Percentiles rank a stretch among this genome's conserved stretches.
Conservation (phyloP, 2,329 filamentous ascomycete genomes). For the Scedosporium apiospermum region DNA sequence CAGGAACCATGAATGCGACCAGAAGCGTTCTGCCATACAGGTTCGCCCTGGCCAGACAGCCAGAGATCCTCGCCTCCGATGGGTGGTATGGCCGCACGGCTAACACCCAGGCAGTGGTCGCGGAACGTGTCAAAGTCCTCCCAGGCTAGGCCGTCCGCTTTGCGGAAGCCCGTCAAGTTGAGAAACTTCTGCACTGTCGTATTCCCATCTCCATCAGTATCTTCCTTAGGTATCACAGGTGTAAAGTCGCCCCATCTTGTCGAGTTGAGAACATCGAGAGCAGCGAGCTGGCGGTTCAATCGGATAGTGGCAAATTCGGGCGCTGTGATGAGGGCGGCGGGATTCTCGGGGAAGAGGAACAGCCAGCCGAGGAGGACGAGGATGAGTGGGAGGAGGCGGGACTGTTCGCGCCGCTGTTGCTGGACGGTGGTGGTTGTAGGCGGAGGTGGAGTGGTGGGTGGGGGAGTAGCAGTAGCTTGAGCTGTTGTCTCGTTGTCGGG, state of each 20-base stretch:
- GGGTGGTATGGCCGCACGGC: constrained; percentile 38
- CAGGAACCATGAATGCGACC: constrained; percentile 70
- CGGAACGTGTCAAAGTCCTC: constrained; percentile 58
- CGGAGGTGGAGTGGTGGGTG: neutral
- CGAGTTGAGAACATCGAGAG: constrained; percentile 43
- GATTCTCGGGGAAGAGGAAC: constrained; percentile 26
- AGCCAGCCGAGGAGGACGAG: constrained; percentile 35
- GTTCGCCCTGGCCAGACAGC: constrained; percentile 26
- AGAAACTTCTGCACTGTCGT: constrained; percentile 33
- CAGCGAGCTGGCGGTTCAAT: constrained; percentile 40
- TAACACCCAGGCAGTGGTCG: constrained; percentile 53
- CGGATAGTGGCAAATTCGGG: constrained; percentile 17
- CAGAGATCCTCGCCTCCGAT: constrained; percentile 31
- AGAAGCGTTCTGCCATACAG: constrained; percentile 69
- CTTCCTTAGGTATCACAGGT: constrained; percentile 24
- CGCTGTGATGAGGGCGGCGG: constrained; percentile 5
- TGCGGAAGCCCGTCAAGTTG: constrained; percentile 69
- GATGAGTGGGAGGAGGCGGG: constrained; percentile 1
- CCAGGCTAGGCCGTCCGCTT: constrained; percentile 71
- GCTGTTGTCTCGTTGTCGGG: neutral
- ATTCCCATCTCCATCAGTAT: constrained; percentile 10
- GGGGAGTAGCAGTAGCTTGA: neutral
- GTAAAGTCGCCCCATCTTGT: constrained; percentile 53
- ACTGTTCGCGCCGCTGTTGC: constrained; percentile 1
- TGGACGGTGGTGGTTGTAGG: neutral